Conservation (phyloP, 768 basidiomycete species). For the Holtermanniella nyarrowii region DNA sequence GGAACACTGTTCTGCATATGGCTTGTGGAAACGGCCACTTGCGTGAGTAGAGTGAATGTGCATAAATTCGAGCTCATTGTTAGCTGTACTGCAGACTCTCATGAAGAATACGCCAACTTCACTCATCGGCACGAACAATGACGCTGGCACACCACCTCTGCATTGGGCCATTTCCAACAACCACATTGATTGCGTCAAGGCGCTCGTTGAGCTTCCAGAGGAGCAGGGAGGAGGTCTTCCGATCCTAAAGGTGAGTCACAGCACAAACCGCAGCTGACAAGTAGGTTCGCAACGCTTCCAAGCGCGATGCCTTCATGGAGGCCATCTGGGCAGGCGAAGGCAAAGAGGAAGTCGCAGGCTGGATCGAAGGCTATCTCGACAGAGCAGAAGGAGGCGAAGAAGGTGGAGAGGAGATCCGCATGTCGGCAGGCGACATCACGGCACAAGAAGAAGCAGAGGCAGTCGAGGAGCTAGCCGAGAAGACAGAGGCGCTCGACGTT, state of each 20-base stretch:
- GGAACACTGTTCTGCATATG: conserved; percentile 79
- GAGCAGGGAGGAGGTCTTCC: conserved; percentile 37
- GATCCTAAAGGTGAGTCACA: conserved; percentile 30
- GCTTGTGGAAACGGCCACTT: conserved; percentile 74
- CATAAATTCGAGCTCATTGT: conserved; percentile 8
- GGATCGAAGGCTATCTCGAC: conserved; percentile 50
- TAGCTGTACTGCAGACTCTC: conserved; percentile 68
- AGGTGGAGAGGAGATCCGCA: conserved; percentile 72
- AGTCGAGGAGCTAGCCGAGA: conserved; percentile 24
- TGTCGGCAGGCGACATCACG: conserved; percentile 72
- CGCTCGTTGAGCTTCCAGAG: conserved; percentile 32
- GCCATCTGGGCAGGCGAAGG: conserved; percentile 38
- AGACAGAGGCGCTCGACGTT: conserved; percentile 15
- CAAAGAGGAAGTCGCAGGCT: conserved; percentile 39
- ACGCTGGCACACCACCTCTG: conserved; percentile 65
- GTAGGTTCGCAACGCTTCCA: conserved; percentile 31
- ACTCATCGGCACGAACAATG: conserved; percentile 56
- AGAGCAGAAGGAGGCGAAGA: conserved; percentile 62
- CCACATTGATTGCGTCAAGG: conserved; percentile 49
- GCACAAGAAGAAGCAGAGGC: conserved; percentile 47
- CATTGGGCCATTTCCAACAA: conserved; percentile 87
- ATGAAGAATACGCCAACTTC: conserved; percentile 52
- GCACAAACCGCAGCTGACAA: neutral
- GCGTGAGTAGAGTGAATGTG: conserved; percentile 46
- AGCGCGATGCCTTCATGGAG: conserved; percentile 37